Percentiles rank a stretch among this genome's conserved stretches.
These are phyloP conservation scores for Xylaria palmicola DNA, from an alignment of 495 filamentous ascomycete genomes.

Conservation along the genomic window DNA sequence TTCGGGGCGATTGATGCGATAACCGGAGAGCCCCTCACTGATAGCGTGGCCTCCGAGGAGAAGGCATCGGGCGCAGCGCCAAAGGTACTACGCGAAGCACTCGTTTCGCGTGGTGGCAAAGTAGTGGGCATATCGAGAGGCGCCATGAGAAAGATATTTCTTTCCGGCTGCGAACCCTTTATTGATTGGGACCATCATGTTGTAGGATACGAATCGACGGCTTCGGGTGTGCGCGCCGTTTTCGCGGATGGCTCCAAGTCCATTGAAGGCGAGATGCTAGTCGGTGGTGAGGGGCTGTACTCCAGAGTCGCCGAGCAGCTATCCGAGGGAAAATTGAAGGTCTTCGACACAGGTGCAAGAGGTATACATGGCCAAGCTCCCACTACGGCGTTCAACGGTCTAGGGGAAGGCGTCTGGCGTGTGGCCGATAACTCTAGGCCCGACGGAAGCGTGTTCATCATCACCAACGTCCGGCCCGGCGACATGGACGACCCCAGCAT, in stretches of 20 bases:
- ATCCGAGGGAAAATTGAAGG: slow-evolving; percentile 47
- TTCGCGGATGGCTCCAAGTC: slow-evolving; percentile 54
- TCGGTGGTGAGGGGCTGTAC: slow-evolving; percentile 55
- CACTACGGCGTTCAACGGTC: slow-evolving; percentile 50
- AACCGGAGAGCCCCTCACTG: slow-evolving; percentile 36
- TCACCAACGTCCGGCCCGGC: slow-evolving; percentile 54
- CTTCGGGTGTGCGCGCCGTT: slow-evolving; percentile 42
- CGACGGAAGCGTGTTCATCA: slow-evolving; percentile 43
- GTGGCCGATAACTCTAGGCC: slow-evolving; percentile 38
- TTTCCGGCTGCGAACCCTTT: slow-evolving; percentile 43
- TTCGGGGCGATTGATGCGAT: slow-evolving; percentile 45
- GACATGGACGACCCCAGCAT: slow-evolving; percentile 55
- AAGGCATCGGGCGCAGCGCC: slow-evolving; percentile 2
- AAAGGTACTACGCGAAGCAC: slow-evolving; percentile 12
- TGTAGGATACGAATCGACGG: slow-evolving; percentile 36
- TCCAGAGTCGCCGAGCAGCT: slow-evolving; percentile 52
- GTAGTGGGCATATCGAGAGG: slow-evolving; percentile 52
- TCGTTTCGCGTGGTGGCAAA: slow-evolving; percentile 48
- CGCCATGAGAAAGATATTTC: slow-evolving; percentile 49
- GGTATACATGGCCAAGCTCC: slow-evolving; percentile 58
- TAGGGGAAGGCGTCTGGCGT: slow-evolving; percentile 55
- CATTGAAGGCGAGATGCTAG: slow-evolving; percentile 46
- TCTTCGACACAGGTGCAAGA: slow-evolving; percentile 54
- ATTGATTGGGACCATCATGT: slow-evolving; percentile 50
- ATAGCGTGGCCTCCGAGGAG: neutral